Base-by-base conservation (phyloP, 192 early-diverging fungal genomes). In the Rhizophagus prolifer region DNA sequence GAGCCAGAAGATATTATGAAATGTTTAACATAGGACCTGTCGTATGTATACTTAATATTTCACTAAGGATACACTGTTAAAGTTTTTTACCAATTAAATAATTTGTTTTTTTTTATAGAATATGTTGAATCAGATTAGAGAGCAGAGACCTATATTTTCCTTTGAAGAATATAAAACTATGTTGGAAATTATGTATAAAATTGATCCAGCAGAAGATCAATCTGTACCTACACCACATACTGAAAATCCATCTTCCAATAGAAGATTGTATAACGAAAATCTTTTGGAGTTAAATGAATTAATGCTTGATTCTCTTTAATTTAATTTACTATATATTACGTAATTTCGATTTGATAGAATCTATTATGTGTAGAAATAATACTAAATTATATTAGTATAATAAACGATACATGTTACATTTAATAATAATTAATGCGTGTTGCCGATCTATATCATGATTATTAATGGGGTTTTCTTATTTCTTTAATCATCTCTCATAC, bases 151-250 rank as follows among this genome's bases (percentile, higher is more conserved):
- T 1, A 23, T 79, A 38, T 95, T 94, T 80, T 86, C 91, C 21
- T 92, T 93, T 83, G 94, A 97, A 64, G 91, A 95, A 77, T 95
- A 94, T 83, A 86, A 87, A 34, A 83, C 86, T n/a, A 82, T 95
- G 70, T 64, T 97, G 31, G 89, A 89, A 72, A 81, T 94, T 70
- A 89, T 94, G 47, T 92, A 87, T 78, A 83, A 85, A 65, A 79
- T 83, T 50, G 77, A 79, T 38, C 30, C 44, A 3, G 12, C 25
- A 16, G 72, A 79, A 65, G 23, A 36, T 16, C 28, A 66, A 65
- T 7, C 28, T 26, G 7, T 21, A n/a, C 25, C 70, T 8, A 58
- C 70, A 25, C 25, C 31, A 6, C 41, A 74, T 5, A 31, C 12
- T 0, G 46, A 70, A 23, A 67, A 41, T 72, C 78, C 80, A 23